Base-by-base conservation (phyloP, 192 early-diverging fungal genomes). In the Backusella mclennaniae region DNA sequence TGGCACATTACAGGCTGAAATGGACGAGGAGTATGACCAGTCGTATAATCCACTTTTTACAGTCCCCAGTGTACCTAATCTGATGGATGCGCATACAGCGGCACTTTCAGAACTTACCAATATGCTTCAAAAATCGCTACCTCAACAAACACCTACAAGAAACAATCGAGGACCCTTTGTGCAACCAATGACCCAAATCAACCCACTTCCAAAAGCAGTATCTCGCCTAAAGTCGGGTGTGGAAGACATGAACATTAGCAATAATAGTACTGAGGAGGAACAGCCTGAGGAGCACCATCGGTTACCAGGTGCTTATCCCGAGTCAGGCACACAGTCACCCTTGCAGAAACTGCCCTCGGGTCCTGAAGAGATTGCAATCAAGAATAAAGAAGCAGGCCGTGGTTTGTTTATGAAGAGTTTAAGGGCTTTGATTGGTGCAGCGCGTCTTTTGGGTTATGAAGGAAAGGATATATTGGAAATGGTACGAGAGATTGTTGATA, bases 1-100 rank as follows among this genome's bases (percentile, higher is more conserved):
- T 29, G 56, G 56, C 23, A 63, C 36, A 33, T 53, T 72, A 19
- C 79, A 80, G 17, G 52, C 80, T 44, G 82, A 84, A 73, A 69
- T 78, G 36, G 76, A 80, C 26, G 82, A 84, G 52, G 82, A 84
- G 53, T 84, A 84, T 67, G 82, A 84, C 68, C 79, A 78, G 17
- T 78, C 79, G 0, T 78, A 80, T 36, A 84, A 84, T 49, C 82
- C 82, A 35, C 53, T 84, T 19, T 78, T 77, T 17, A 80, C 79
- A 12, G 82, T 84, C 6, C 82, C 82, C 23, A 84, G 82, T 69
- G 79, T 84, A 14, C 78, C 79, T 17, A 84, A 80, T 66, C 42
- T 84, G 11, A 73, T 80, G 68, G 82, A 80, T 66, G 56, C 79
- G 12, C 82, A 83, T 12, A 71, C 79, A 2, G 15, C 46, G 7